Conservation (phyloP, 2,329 filamentous ascomycete genomes). For the Stachybotrys elegans region DNA sequence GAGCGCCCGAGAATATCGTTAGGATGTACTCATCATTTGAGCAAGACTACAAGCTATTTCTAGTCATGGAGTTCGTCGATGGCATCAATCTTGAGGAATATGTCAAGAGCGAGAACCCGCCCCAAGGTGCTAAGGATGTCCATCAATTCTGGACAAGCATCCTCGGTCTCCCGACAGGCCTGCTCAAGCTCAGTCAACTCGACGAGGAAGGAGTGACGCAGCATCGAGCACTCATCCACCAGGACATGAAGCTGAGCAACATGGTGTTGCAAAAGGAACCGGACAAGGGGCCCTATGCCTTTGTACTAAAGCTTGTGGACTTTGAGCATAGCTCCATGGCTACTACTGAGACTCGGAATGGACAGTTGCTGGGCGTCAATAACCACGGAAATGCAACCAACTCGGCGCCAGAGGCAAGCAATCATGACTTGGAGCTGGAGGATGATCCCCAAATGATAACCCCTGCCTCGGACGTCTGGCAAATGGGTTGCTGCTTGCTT, state of each 20-base stretch:
- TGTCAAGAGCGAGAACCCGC: not conserved
- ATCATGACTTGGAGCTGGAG: not conserved
- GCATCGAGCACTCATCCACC: not conserved
- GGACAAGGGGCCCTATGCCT: too few relatives aligned
- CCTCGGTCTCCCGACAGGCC: not conserved
- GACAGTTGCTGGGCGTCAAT: not conserved
- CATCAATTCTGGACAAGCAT: not conserved
- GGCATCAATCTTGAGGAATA: not conserved
- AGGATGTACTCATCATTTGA: not conserved
- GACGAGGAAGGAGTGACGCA: too few relatives aligned
- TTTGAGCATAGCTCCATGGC: not conserved
- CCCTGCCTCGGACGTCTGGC: not conserved
- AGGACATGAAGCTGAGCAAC: not conserved
- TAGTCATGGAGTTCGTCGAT: not conserved
- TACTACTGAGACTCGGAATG: not conserved
- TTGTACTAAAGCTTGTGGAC: not conserved
- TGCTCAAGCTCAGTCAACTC: not conserved
- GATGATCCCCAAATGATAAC: not conserved
- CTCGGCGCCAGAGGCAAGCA: not conserved
- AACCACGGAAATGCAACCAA: not conserved
- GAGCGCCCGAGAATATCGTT: not conserved
- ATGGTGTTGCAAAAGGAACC: not conserved
- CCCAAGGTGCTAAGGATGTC: not conserved
- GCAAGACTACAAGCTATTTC: not conserved
- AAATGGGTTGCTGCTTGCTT: not conserved